phyloP scores from a whole-genome alignment of 2,329 filamentous ascomycete genomes.

The Arthrobotrys musiformis region DNA sequence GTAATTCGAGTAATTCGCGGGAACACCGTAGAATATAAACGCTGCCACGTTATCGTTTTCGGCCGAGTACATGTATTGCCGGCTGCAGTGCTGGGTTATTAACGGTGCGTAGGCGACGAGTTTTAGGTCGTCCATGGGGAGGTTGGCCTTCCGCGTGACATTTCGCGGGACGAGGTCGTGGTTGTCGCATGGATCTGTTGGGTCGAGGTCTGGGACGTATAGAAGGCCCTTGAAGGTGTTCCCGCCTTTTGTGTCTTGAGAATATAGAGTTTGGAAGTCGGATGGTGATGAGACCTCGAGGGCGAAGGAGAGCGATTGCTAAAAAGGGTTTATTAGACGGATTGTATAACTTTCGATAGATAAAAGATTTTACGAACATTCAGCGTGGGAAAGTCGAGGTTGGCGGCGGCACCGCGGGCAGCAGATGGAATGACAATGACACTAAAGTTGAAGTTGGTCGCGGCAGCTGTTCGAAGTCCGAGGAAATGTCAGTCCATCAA shows the following conservation, averaged over 20 bases:
- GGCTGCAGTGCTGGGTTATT: conserved; percentile 78
- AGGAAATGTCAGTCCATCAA: not conserved
- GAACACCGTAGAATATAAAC: conserved; percentile 73
- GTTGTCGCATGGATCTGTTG: conserved; percentile 71
- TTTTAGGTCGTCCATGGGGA: conserved; percentile 76
- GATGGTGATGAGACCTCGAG: conserved; percentile 47
- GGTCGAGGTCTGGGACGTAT: conserved; percentile 79
- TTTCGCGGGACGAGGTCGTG: conserved; percentile 76
- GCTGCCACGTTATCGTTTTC: conserved; percentile 70
- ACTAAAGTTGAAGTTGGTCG: conserved; percentile 50
- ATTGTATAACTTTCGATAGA: not conserved
- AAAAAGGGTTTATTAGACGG: conserved; percentile 5
- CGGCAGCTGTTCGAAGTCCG: conserved; percentile 20
- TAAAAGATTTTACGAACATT: conserved; percentile 34
- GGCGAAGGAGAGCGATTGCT: conserved; percentile 53
- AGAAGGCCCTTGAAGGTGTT: conserved; percentile 71
- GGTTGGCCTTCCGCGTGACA: conserved; percentile 76
- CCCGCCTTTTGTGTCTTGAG: conserved; percentile 39
- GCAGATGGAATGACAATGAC: conserved; percentile 51
- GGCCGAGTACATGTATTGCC: conserved; percentile 75
- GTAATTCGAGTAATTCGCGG: conserved; percentile 61
- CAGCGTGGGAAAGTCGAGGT: conserved; percentile 50
- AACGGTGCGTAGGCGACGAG: conserved; percentile 87
- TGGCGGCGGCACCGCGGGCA: not conserved
- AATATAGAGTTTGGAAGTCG: conserved; percentile 52